Base-by-base conservation (phyloP, 306 rosid genomes). In the Astragalus membranaceus region DNA sequence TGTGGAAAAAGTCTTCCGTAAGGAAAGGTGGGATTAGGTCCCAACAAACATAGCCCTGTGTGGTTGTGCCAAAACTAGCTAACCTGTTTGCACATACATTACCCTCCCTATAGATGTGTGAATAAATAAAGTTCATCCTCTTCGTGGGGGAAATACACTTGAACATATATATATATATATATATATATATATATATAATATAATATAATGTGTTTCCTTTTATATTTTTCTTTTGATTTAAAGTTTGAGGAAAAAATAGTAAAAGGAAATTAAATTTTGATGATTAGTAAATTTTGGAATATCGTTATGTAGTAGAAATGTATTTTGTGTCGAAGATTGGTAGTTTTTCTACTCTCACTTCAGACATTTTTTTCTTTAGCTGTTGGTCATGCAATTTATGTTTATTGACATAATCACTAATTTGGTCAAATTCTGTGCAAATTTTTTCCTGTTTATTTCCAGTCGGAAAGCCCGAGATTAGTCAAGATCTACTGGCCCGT, bases 401-500 rank as follows among this genome's bases (percentile, higher is more conserved):
- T 52, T 66, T 73, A n/a, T 35, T 68, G 64, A 29, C 51, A 65
- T 5, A 12, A 70, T 64, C 52, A 69, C 41, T 23, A 14, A 30
- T 52, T 72, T 78, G 14, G 46, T 70, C 56, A 50, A 60, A 48
- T 69, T 39, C 50, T 61, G 59, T 53, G 63, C 16, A 36, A 49
- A 10, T 12, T 36, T 63, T 37, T 44, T 10, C 58, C 57, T 32
- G 53, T 61, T 71, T 9, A 43, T 53, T 81, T 76, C 37, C 87
- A 90, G 98, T 50, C 7, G 85, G 85, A 77, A 73, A 77, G 79
- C 37, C 80, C 37, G 63, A 42, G 70, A 47, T 62, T 42, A 63
- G 89, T 76, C 81, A 87, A 79, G 85, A 84, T 66, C 85, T 93
- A 47, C 75, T 72, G 80, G 80, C 78, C 60, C 80, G 69, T 67